Percentiles rank a stretch among this genome's conserved stretches.
These are phyloP conservation scores for Somion occarium DNA, from an alignment of 1,284 basidiomycete genomes.

Conservation along the genomic window DNA sequence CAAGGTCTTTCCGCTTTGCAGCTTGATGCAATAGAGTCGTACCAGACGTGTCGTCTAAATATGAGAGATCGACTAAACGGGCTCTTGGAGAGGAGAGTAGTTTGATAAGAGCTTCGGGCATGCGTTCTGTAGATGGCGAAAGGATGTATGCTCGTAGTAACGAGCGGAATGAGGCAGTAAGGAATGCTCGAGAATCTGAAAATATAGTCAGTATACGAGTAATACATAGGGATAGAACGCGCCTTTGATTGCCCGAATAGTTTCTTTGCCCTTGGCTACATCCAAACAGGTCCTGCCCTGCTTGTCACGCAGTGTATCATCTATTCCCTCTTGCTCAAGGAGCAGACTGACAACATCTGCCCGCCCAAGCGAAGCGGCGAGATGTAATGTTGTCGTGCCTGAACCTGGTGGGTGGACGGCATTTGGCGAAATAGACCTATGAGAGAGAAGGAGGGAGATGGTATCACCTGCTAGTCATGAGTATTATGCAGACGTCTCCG, in stretches of 20 bases:
- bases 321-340: conserved; percentile 73
- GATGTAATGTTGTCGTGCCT: conserved; percentile 81
- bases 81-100: conserved; percentile 62
- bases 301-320: conserved; percentile 76
- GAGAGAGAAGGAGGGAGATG: conserved; percentile 63
- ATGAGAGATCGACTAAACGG: conserved; percentile 59
- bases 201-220: conserved; percentile 1
- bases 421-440: conserved; percentile 77
- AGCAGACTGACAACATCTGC: conserved; percentile 73
- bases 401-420: conserved; percentile 65
- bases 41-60: conserved; percentile 76
- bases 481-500: conserved; percentile 1
- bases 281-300: conserved; percentile 73
- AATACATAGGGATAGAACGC: not conserved
- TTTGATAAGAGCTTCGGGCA: conserved; percentile 47
- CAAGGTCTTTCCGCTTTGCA: conserved; percentile 76
- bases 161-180: conserved; percentile 75
- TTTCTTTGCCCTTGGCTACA: conserved; percentile 69
- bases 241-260: conserved; percentile 77
- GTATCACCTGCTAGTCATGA: conserved; percentile 44
- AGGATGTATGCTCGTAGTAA: conserved; percentile 70
- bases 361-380: conserved; percentile 80
- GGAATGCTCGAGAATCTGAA: conserved; percentile 74
- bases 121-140: conserved; percentile 43
- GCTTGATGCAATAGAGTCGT: conserved; percentile 86